Base-by-base conservation (phyloP, 148 eudicot genomes). In the Rhododendron henanense region DNA sequence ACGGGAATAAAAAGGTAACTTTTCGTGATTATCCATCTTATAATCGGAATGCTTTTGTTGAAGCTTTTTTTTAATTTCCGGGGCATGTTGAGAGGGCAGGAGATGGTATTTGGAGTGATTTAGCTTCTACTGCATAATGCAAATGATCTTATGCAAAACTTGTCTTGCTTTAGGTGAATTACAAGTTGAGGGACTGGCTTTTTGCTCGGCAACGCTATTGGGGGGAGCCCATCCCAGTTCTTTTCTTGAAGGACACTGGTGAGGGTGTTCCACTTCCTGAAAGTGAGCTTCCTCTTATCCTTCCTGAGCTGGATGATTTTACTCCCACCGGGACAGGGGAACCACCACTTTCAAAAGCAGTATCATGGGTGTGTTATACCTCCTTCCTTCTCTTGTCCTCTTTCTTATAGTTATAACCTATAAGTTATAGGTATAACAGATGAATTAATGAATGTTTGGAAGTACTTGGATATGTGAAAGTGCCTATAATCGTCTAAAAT, bases 241-340 rank as follows among this genome's bases (percentile, higher is more conserved):
- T 97, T 63, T 94, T 97, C 85, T 81, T 89, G 78, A 91, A 93
- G 81, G 94, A 93, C 37, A 90, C 88, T 59, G 89, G 94, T 71
- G 96, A 94, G 83, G 88, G 85, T 78, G 84, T 95, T 87, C 94
- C 96, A 3, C 91, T 97, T 88, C 93, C 99, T 84, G 99, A 95
- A 92, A 91, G 84, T 82, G 98, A 93, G 86, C 92, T 97, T 86
- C 99, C 99, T 84, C 90, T 97, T 87, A 91, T 92, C 78, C 99
- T 97, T 88, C 99, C 99, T 53, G 98, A 95, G 90, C 90, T 97
- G 90, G 98, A 97, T 88, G 99, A 97, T 93, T 97, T 97, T 85
- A 95, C 94, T 79, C 99, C 99, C 44, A 97, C 98, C 28, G 99
- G 98, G 65, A 95, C 99, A n/a, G 99, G 99, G 85, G 99, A 97